phyloP scores from a whole-genome alignment of 257 asterid species.

The Solanum megistacrolobum region DNA sequence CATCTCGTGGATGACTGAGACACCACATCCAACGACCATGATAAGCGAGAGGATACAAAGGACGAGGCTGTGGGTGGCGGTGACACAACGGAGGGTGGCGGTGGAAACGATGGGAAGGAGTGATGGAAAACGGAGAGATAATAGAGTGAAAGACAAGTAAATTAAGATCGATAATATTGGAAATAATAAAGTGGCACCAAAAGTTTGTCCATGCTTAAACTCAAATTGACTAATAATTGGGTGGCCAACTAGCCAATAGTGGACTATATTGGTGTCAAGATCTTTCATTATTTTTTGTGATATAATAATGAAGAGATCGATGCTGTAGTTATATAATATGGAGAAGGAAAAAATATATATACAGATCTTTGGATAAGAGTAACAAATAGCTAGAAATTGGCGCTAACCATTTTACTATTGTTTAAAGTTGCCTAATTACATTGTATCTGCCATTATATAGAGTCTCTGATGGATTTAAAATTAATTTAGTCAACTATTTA shows the following conservation, averaged over 20 bases:
- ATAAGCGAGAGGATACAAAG: slow-evolving; percentile 63
- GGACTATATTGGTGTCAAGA: slow-evolving; percentile 19
- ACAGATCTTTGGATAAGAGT: neutral
- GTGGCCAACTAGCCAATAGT: slow-evolving; percentile 64
- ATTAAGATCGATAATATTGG: slow-evolving; percentile 34
- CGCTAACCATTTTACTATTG: neutral
- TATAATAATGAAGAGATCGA: neutral
- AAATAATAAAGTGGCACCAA: slow-evolving; percentile 54
- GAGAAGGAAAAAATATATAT: neutral
- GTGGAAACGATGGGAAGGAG: slow-evolving; percentile 24
- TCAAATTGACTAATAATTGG: slow-evolving; percentile 50
- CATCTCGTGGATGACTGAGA: slow-evolving; percentile 52
- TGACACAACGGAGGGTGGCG: slow-evolving; percentile 49
- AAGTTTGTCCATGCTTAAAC: slow-evolving; percentile 48
- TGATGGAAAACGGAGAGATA: slow-evolving; percentile 24
- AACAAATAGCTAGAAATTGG: neutral
- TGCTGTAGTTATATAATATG: neutral
- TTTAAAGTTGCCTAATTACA: neutral
- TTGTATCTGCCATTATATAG: neutral
- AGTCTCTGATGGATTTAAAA: neutral
- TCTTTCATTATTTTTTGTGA: slow-evolving; percentile 20
- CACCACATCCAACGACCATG: slow-evolving; percentile 50
- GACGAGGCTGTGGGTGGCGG: slow-evolving; percentile 60
- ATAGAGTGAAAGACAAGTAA: slow-evolving; percentile 47
- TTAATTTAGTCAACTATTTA: neutral